Evolutionary conservation across 805 yeast species (phyloP).

Genomic region (Ogataea pignaliae): DNA sequence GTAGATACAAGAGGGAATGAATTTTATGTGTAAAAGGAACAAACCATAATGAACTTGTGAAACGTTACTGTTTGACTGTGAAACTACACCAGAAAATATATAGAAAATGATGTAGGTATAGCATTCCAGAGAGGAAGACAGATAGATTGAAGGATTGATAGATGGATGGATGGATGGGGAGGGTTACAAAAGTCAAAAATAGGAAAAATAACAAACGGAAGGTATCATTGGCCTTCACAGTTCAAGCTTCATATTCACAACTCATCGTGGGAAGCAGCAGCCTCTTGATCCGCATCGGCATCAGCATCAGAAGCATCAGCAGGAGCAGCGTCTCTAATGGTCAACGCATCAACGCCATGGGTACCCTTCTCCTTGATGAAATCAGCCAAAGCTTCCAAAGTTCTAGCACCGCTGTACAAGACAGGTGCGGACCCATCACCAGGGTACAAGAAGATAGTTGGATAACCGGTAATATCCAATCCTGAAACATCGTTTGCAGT

Average conservation of each 20-base stretch:
- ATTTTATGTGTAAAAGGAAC: too few relatives aligned
- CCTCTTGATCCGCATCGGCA: constrained; percentile 74
- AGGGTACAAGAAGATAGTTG: constrained; percentile 87
- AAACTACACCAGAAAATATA: too few relatives aligned
- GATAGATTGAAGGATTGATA: too few relatives aligned
- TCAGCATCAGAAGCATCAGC: constrained; percentile 39
- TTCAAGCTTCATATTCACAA: constrained; percentile 5
- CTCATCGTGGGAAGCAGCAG: constrained; percentile 44
- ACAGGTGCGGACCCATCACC: constrained; percentile 71
- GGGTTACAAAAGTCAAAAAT: background rate
- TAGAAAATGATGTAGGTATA: background rate
- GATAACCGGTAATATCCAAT: constrained; percentile 82
- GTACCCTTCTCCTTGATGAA: constrained; percentile 73
- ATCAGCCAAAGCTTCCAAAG: constrained; percentile 59
- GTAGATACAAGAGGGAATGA: background rate
- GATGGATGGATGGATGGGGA: too few relatives aligned
- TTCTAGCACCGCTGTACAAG: constrained; percentile 66
- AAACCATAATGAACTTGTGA: background rate
- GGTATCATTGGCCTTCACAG: background rate
- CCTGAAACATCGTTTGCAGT: constrained; percentile 78
- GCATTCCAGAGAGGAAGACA: background rate
- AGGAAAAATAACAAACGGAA: background rate
- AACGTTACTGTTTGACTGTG: background rate
- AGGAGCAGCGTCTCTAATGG: constrained; percentile 23
- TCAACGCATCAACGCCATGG: constrained; percentile 52